phyloP scores from a whole-genome alignment of 768 basidiomycete genomes.

The Fibroporia radiculosa region DNA sequence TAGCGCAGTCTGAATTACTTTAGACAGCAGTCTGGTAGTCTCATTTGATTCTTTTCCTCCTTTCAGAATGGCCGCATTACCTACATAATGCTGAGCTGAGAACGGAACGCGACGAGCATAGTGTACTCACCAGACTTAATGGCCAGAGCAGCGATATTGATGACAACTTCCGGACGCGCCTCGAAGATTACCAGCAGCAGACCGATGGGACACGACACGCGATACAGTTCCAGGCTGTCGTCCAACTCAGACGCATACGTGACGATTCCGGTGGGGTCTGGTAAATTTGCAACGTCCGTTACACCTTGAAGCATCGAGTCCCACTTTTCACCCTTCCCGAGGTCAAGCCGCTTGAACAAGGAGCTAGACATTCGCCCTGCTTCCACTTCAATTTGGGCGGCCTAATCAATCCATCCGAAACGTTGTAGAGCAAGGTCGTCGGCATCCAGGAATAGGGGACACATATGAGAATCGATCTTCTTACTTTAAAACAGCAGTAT shows the following conservation, averaged over 20 bases:
- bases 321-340: conserved; percentile 80
- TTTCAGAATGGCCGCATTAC: conserved; percentile 95
- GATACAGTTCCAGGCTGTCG: conserved; percentile 80
- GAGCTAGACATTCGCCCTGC: conserved; percentile 80
- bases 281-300: conserved; percentile 74
- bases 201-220: conserved; percentile 94
- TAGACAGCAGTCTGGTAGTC: conserved; percentile 69
- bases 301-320: conserved; percentile 90
- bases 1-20: conserved; percentile 74
- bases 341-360: conserved; percentile 80
- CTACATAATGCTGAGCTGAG: conserved; percentile 30
- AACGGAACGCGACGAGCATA: not conserved
- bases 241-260: conserved; percentile 89
- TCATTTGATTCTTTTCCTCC: conserved; percentile 92
- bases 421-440: not conserved
- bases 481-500: conserved; percentile 8
- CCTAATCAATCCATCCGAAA: conserved; percentile 31
- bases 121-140: conserved; percentile 81
- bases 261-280: conserved; percentile 80
- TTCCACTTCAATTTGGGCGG: conserved; percentile 70
- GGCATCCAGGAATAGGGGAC: not conserved
- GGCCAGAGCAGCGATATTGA: conserved; percentile 92
- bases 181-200: conserved; percentile 96
- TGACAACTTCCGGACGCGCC: conserved; percentile 93
- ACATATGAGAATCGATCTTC: not conserved